phyloP scores from a whole-genome alignment of 1,139 yeast genomes.

The Hemisphaericaspora xylanilytica region DNA sequence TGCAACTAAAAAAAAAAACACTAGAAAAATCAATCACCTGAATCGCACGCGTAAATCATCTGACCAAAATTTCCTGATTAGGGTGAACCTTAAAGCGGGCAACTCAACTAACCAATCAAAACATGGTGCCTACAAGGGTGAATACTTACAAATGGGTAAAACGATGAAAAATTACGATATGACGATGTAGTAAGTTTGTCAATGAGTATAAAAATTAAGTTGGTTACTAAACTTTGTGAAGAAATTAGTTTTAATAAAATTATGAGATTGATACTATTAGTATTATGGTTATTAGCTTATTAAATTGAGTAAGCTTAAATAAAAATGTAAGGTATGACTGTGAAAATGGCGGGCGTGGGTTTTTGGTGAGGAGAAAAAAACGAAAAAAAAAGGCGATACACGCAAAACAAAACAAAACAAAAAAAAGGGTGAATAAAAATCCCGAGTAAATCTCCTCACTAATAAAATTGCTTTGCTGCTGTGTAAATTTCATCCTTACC shows the following conservation, averaged over 20 bases:
- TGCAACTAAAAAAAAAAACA: not conserved
- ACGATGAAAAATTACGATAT: not conserved
- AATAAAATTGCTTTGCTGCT: not conserved
- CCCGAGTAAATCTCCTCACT: conserved; percentile 6
- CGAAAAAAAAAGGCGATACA: not conserved
- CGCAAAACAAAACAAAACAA: too few relatives aligned
- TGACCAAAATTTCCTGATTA: not conserved
- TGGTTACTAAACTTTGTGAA: not conserved
- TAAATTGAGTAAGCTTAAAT: too few relatives aligned
- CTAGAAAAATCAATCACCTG: not conserved
- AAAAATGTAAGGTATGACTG: too few relatives aligned
- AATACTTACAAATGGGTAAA: not conserved
- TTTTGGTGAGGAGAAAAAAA: conserved; percentile 2
- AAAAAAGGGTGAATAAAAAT: not conserved
- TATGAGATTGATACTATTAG: not conserved
- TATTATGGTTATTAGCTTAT: not conserved
- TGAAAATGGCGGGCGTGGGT: too few relatives aligned
- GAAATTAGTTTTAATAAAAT: not conserved
- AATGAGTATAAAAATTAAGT: not conserved
- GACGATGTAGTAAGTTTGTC: conserved; percentile 4
- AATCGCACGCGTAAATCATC: not conserved
- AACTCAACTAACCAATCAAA: not conserved
- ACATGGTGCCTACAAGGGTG: not conserved
- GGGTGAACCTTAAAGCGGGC: not conserved
- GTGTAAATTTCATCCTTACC: conserved; percentile 6